These are phyloP conservation scores for Phycomyces nitens DNA, from an alignment of 192 early-diverging fungal genomes.

Conservation along the genomic window DNA sequence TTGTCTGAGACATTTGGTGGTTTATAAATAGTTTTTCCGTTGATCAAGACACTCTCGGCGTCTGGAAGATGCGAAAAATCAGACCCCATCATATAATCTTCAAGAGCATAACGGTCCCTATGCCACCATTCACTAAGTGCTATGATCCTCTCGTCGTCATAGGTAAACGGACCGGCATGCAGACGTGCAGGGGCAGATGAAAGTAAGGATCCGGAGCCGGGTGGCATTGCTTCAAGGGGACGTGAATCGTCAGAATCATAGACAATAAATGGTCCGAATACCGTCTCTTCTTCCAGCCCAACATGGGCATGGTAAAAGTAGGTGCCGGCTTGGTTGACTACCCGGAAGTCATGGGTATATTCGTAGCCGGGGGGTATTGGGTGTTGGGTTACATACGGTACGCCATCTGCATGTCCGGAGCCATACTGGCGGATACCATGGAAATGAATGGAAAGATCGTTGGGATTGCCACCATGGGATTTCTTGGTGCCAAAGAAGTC, in stretches of 20 bases:
- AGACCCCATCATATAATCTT: conserved; percentile 14
- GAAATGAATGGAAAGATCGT: conserved; percentile 40
- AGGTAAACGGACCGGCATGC: conserved; percentile 10
- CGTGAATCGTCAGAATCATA: conserved; percentile 17
- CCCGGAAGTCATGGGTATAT: conserved; percentile 45
- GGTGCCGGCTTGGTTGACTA: conserved; percentile 41
- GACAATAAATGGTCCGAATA: conserved; percentile 14
- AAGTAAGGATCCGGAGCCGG: not conserved
- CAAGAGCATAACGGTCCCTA: conserved; percentile 27
- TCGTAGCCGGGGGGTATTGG: conserved; percentile 46
- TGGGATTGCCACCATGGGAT: conserved; percentile 1
- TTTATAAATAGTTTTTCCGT: conserved; percentile 27
- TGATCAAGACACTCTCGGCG: conserved; percentile 49
- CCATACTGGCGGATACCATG: conserved; percentile 46
- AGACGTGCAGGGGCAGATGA: not conserved
- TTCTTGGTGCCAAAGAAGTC: conserved; percentile 8
- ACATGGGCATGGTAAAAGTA: conserved; percentile 43
- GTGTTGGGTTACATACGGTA: conserved; percentile 57
- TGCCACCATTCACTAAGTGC: conserved; percentile 44
- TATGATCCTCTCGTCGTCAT: conserved; percentile 41
- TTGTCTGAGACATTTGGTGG: not conserved
- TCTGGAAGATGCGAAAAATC: conserved; percentile 14
- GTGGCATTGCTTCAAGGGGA: conserved; percentile 5
- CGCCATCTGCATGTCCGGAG: conserved; percentile 45
- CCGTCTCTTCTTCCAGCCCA: conserved; percentile 22